These are phyloP conservation scores for Prunus mira DNA, from an alignment of 306 rosid species.

Conservation along the genomic window DNA sequence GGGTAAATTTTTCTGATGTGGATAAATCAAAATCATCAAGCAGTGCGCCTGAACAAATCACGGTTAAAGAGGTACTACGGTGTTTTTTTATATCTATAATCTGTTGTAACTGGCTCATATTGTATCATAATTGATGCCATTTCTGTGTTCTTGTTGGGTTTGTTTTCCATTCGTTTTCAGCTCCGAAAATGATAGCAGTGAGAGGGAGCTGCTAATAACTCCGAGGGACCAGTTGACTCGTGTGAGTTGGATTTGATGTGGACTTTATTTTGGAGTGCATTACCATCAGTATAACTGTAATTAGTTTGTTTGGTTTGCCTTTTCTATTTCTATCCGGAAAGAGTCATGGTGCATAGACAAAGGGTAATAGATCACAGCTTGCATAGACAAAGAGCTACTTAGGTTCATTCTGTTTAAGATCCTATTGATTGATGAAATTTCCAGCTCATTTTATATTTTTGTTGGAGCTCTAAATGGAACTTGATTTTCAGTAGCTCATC, in stretches of 20 bases:
- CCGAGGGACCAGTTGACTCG: no score
- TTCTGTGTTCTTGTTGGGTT: no score
- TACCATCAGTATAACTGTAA: no score
- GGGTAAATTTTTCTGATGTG: slow-evolving; percentile 35
- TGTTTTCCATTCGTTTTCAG: no score
- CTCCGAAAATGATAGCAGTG: no score
- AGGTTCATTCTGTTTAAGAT: neutral
- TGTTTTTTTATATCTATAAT: no score
- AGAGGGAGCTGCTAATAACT: no score
- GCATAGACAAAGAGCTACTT: neutral
- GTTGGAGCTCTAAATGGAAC: neutral
- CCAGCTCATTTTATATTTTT: neutral
- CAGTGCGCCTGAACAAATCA: slow-evolving; percentile 34
- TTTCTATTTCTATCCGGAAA: neutral
- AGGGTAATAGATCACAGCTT: neutral
- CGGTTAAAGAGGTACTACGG: slow-evolving; percentile 58
- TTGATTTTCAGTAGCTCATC: neutral
- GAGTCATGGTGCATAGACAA: neutral
- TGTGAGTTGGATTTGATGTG: no score
- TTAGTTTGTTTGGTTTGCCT: neutral
- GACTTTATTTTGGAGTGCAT: no score
- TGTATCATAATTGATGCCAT: no score
- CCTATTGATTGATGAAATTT: neutral
- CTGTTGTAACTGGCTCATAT: no score
- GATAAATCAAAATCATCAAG: slow-evolving; percentile 29